Evolutionary conservation across 2,329 filamentous ascomycete genomes (phyloP), one percentile per base, ranked within the genome.

Genomic region (Aspergillus tubingensis): DNA sequence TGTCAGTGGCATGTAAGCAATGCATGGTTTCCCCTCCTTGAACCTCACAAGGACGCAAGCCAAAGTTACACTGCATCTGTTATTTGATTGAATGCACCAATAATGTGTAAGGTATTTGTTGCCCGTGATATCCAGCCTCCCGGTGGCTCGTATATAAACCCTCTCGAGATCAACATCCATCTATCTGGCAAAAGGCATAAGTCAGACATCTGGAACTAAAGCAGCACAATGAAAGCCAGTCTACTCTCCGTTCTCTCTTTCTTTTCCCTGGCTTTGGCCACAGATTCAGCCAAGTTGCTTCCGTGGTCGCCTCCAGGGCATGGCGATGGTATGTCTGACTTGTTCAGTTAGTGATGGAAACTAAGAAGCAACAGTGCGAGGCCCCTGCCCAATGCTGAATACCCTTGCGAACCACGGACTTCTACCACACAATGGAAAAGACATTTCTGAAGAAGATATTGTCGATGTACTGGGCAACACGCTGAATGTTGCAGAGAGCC

Each of bases 351-450:
- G 30, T 19, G 8, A 44, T 3, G 19, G 15, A 8, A 19, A 0
- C 8, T 27, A 11, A 19, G 43, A 15, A 17, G 8, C 8, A 11
- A 36, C 32, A 68, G 66, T 57, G 43, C 65, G 66, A 17, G 63
- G 76, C 0, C 81, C 82, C 23, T 84, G 82, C 59, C 81, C 82
- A 1, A 81, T 82, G 76, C 71, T 84, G 58, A 85, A 84, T 67
- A 78, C 81, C 0, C 70, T 84, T n/a, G 78, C 81, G 4, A 84
- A 84, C 65, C 79, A 84, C 61, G 78, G 77, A 13, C 82, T 79
- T 58, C 74, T 84, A 1, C 81, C 79, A 3, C 82, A 75, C 52
- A 68, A 81, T 56, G 82, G 82, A 41, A 73, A 71, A 48, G 74
- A 80, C 65, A 71, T 83, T 54, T 79, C 66, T 10, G 54, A 57